Conservation (phyloP, 202 grass and related monocot genomes). For the Panicum hallii region DNA sequence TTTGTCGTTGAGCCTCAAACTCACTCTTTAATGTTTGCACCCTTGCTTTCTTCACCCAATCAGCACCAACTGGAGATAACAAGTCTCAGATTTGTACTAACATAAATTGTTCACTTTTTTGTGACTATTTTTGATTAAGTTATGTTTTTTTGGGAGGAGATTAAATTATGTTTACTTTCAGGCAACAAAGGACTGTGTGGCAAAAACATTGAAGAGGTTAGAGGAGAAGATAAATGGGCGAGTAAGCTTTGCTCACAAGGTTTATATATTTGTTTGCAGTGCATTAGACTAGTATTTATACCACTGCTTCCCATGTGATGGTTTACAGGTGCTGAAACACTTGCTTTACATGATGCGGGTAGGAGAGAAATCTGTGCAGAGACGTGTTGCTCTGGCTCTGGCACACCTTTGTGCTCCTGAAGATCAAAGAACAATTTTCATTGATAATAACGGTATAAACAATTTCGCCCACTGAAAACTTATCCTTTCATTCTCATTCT, state of each 20-base stretch:
- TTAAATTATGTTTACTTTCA: conserved; percentile 49
- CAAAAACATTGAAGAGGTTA: conserved; percentile 97
- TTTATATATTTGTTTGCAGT: conserved; percentile 40
- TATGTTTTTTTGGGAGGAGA: conserved; percentile 3
- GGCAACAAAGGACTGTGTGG: conserved; percentile 99
- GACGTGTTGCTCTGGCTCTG: conserved; percentile 93
- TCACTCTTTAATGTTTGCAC: neutral
- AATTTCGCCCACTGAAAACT: conserved; percentile 18
- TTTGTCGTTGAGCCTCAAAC: neutral
- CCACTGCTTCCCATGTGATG: conserved; percentile 42
- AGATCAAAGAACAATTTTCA: conserved; percentile 92
- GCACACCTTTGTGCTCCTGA: conserved; percentile 93
- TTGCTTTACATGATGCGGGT: conserved; percentile 96
- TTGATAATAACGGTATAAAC: conserved; percentile 89
- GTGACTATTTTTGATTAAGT: conserved; percentile 6
- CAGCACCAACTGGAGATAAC: neutral
- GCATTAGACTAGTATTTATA: conserved; percentile 40
- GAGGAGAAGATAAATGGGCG: conserved; percentile 98
- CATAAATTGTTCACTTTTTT: conserved; percentile 11
- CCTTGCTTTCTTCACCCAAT: neutral
- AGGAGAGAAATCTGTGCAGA: conserved; percentile 86
- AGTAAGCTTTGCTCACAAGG: conserved; percentile 57
- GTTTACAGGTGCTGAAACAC: conserved; percentile 88
- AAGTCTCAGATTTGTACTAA: neutral
- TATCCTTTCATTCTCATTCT: conserved; percentile 11